Evolutionary conservation across 2,329 filamentous ascomycete species (phyloP).

Genomic region (Podosphaera xanthii): DNA sequence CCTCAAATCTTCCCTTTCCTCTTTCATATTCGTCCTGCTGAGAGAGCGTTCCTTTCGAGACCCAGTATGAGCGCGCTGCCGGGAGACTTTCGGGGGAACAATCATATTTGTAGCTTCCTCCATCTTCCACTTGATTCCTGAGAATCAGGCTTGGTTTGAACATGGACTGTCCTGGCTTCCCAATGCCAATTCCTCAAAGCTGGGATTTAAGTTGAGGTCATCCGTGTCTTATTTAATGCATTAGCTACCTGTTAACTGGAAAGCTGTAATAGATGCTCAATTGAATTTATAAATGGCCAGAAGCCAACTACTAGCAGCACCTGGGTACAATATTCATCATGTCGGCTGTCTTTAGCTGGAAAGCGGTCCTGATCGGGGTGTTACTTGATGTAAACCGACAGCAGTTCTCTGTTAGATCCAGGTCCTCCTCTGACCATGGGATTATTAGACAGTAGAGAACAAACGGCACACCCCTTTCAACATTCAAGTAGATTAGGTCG

Average conservation of each 20-base stretch:
- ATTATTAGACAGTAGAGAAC: not conserved
- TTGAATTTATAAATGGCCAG: conserved; percentile 5
- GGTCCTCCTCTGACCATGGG: not conserved
- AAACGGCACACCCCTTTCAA: not conserved
- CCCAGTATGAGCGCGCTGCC: conserved; percentile 13
- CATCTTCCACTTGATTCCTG: conserved; percentile 10
- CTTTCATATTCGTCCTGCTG: conserved; percentile 63
- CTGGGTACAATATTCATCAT: conserved; percentile 11
- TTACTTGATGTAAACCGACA: not conserved
- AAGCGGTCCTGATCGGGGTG: conserved; percentile 2
- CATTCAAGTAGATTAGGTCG: not conserved
- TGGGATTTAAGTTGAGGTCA: conserved; percentile 4
- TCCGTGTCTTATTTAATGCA: conserved; percentile 8
- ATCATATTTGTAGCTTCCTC: conserved; percentile 11
- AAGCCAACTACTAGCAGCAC: conserved; percentile 9
- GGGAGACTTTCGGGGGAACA: conserved; percentile 14
- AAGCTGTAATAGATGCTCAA: conserved; percentile 6
- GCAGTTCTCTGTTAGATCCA: not conserved
- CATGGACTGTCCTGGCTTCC: conserved; percentile 10
- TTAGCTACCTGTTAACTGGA: conserved; percentile 4
- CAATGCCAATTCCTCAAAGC: conserved; percentile 2
- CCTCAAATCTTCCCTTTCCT: conserved; percentile 80
- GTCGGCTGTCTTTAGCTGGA: conserved; percentile 9
- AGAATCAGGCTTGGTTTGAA: conserved; percentile 9
- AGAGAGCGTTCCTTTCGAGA: conserved; percentile 38